A percentile compares a stretch with the other conserved stretches of the same genome.
Conservation (phyloP, 306 rosid genomes). For the Acacia crassicarpa region DNA sequence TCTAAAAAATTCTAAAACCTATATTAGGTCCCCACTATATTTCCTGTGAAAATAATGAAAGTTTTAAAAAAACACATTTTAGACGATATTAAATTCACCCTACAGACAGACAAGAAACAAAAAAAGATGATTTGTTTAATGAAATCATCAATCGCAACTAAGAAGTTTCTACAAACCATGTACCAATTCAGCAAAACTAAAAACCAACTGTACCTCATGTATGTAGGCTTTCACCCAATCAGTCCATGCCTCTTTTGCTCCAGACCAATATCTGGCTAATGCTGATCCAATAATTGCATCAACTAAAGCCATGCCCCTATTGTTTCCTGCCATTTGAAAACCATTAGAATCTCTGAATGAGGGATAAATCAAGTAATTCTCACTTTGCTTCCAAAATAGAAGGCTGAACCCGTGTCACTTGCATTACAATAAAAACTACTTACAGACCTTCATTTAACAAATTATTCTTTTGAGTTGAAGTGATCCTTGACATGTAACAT, state of each 20-base stretch:
- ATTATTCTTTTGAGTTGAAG: not conserved
- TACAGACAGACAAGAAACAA: no score
- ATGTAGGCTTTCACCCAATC: no score
- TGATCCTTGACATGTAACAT: not conserved
- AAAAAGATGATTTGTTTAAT: no score
- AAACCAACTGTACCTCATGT: no score
- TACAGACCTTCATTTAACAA: not conserved
- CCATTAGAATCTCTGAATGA: not conserved
- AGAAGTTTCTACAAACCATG: no score
- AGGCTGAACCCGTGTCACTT: not conserved
- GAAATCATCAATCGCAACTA: no score
- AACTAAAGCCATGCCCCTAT: slow-evolving; percentile 85
- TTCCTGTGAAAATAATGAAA: not conserved
- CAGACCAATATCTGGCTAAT: slow-evolving; percentile 4
- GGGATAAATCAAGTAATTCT: not conserved
- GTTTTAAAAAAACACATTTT: not conserved
- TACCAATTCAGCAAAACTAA: no score
- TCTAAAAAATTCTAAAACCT: no score
- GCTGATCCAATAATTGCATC: slow-evolving; percentile 89
- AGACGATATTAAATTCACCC: not conserved
- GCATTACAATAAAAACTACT: not conserved
- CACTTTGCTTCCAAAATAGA: not conserved
- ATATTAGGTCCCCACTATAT: not conserved
- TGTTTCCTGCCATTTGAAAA: slow-evolving; percentile 58
- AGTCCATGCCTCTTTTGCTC: no score